Evolutionary conservation across 2,329 filamentous ascomycete genomes (phyloP).

Genomic region (Diplodia corticola): DNA sequence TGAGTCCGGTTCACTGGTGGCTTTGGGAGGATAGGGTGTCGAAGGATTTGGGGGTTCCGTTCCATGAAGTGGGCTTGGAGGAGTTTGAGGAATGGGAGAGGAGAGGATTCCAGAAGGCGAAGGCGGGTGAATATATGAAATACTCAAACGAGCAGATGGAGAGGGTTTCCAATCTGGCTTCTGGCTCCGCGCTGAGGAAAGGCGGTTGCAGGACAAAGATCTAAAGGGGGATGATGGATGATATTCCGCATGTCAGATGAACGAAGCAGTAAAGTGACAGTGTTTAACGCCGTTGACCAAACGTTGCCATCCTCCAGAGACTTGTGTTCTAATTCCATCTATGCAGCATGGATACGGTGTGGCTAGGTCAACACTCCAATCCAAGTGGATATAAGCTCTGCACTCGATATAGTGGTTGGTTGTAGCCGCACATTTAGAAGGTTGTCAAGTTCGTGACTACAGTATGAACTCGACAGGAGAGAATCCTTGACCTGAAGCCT

Average conservation of each 20-base stretch:
- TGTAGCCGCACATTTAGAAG: too few relatives aligned
- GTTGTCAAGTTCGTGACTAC: not conserved
- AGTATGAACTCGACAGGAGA: not conserved
- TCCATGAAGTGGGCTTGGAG: constrained; percentile 24
- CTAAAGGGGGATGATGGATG: not conserved
- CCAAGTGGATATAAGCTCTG: too few relatives aligned
- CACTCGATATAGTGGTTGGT: too few relatives aligned
- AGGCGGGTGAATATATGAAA: not conserved
- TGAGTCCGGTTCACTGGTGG: not conserved
- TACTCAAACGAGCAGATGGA: not conserved
- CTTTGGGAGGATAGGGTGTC: constrained; percentile 23
- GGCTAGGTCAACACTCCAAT: too few relatives aligned
- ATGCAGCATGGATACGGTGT: too few relatives aligned
- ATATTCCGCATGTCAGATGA: too few relatives aligned
- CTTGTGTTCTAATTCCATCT: too few relatives aligned
- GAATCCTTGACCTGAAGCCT: not conserved
- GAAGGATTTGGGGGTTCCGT: constrained; percentile 26
- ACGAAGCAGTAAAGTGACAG: not conserved
- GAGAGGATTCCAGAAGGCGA: constrained; percentile 22
- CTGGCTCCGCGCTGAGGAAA: not conserved
- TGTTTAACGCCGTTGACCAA: not conserved
- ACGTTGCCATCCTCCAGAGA: too few relatives aligned
- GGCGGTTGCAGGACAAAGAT: not conserved
- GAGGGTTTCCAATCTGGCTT: not conserved
- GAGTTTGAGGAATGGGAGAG: constrained; percentile 25